A percentile compares a stretch with the other conserved stretches of the same genome.
These are phyloP conservation scores for Colletotrichum australisinense DNA, from an alignment of 2,329 filamentous ascomycete species.

Conservation along the genomic window DNA sequence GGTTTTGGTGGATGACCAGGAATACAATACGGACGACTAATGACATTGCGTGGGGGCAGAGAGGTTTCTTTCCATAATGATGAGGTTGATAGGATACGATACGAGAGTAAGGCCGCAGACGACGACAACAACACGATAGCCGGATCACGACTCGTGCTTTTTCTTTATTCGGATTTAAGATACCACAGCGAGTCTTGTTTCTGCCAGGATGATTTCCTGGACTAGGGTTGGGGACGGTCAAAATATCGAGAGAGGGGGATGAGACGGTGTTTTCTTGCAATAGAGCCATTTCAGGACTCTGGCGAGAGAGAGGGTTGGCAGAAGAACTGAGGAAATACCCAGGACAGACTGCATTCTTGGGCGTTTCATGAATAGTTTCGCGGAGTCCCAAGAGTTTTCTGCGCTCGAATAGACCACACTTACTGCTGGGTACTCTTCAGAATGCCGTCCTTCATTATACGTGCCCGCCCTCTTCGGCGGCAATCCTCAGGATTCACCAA, in stretches of 20 bases:
- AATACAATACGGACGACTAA: slow-evolving; percentile 29
- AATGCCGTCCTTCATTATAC: neutral
- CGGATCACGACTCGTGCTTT: slow-evolving; percentile 2
- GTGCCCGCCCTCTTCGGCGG: slow-evolving; percentile 28
- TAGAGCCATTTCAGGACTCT: neutral
- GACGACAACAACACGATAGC: neutral
- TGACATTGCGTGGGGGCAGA: slow-evolving; percentile 14
- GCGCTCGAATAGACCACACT: neutral
- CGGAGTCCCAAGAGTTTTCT: neutral
- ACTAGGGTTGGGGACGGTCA: neutral
- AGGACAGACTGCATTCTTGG: slow-evolving; percentile 28
- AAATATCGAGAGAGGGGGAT: neutral
- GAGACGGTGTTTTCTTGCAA: slow-evolving; percentile 1
- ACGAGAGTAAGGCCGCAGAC: neutral
- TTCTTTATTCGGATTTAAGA: slow-evolving; percentile 24
- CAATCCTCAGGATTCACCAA: slow-evolving; percentile 12
- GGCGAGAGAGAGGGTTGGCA: neutral
- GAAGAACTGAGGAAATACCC: slow-evolving; percentile 22
- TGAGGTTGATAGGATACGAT: neutral
- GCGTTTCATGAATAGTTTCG: slow-evolving; percentile 7
- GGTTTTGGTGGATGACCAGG: slow-evolving; percentile 69
- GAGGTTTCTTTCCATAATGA: slow-evolving; percentile 4
- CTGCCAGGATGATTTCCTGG: neutral
- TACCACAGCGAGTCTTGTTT: slow-evolving; percentile 30
- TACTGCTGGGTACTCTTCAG: neutral